Conservation (phyloP, 1,284 basidiomycete species). For the Xerocomus amazonicus region DNA sequence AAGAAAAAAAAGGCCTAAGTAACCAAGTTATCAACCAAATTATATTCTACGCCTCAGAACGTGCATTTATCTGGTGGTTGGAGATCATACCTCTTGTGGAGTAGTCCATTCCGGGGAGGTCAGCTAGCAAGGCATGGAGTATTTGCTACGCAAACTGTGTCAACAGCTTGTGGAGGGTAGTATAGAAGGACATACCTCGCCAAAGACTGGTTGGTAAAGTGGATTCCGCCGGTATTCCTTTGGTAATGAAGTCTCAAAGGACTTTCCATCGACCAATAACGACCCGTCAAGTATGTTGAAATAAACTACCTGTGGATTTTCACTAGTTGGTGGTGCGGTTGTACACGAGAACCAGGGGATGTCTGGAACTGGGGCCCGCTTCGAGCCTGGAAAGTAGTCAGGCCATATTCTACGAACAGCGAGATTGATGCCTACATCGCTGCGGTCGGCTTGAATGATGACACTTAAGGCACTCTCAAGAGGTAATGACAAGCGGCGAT, state of each 20-base stretch:
- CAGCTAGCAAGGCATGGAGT: not conserved
- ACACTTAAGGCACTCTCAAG: not conserved
- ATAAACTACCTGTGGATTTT: constrained; percentile 30
- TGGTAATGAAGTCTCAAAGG: constrained; percentile 38
- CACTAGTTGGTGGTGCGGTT: constrained; percentile 11
- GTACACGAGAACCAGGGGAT: constrained; percentile 37
- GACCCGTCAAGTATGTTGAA: constrained; percentile 40
- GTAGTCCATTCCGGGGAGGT: not conserved
- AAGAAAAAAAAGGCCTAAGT: not conserved
- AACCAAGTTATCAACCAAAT: not conserved
- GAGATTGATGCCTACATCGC: constrained; percentile 29
- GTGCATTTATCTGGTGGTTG: not conserved
- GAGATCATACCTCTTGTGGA: not conserved
- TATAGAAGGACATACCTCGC: not conserved
- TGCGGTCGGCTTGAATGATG: not conserved
- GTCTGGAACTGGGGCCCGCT: constrained; percentile 34
- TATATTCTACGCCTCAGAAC: too few species aligned
- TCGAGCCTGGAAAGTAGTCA: constrained; percentile 28
- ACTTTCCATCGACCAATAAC: constrained; percentile 41
- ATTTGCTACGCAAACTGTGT: not conserved
- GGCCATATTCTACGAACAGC: constrained; percentile 39
- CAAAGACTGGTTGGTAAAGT: constrained; percentile 27
- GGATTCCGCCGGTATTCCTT: constrained; percentile 31
- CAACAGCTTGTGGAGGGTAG: not conserved
- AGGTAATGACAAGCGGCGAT: not conserved